These are phyloP conservation scores for Xerocomellus chrysenteron DNA, from an alignment of 768 basidiomycete genomes.

Conservation along the genomic window DNA sequence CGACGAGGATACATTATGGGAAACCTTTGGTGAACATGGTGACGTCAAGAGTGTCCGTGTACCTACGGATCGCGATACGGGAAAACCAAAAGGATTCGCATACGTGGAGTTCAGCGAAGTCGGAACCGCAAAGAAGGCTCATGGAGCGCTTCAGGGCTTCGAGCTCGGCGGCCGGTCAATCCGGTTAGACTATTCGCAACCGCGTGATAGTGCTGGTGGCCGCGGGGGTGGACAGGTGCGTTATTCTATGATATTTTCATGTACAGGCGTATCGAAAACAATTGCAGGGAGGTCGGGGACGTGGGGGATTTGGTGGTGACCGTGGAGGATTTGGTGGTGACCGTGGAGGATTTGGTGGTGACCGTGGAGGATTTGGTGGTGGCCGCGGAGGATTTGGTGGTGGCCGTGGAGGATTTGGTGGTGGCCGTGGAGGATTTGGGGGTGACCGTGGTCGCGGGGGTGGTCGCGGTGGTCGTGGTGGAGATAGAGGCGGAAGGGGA, in stretches of 20 bases:
- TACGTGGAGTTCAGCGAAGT: constrained; percentile 92
- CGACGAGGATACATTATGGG: constrained; percentile 84
- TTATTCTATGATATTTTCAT: constrained; percentile 14
- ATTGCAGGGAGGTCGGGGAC: constrained; percentile 30
- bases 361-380: constrained; percentile 32
- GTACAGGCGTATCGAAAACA: not conserved
- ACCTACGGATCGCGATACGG: constrained; percentile 90
- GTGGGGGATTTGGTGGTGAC: constrained; percentile 28
- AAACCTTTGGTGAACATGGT: constrained; percentile 85
- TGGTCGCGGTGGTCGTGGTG: constrained; percentile 44
- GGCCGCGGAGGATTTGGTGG: constrained; percentile 15
- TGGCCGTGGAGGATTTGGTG: constrained; percentile 31
- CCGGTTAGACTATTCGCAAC: constrained; percentile 85
- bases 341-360: constrained; percentile 32
- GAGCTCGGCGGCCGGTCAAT: constrained; percentile 82
- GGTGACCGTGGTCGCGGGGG: constrained; percentile 39
- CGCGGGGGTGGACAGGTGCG: constrained; percentile 47
- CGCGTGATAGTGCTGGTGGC: constrained; percentile 62
- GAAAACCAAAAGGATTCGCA: constrained; percentile 90
- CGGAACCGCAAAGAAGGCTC: constrained; percentile 78
- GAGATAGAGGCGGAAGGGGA: constrained; percentile 35
- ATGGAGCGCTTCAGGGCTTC: constrained; percentile 60
- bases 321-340: constrained; percentile 22
- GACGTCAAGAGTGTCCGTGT: constrained; percentile 83
- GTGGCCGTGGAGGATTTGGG: constrained; percentile 38